Conservation (phyloP, 78 protist genomes). For the Dictyostelium capitatum region DNA sequence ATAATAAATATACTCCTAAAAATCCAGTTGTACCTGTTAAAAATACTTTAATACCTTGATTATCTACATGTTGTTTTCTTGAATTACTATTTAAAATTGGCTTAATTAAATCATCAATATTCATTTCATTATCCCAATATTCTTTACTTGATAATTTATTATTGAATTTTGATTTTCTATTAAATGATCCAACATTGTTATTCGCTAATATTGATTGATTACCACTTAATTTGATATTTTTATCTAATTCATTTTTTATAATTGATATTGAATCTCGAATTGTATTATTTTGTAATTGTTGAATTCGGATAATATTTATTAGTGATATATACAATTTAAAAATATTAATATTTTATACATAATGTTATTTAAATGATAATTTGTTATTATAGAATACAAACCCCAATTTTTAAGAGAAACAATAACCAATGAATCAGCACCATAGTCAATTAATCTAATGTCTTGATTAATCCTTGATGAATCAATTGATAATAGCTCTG, state of each 20-base stretch:
- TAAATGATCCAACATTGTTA: no score
- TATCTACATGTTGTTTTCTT: no score
- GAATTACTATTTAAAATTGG: neutral
- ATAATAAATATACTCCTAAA: slow-evolving; percentile 27
- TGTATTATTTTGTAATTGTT: neutral
- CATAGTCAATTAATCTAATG: neutral
- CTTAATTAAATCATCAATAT: neutral
- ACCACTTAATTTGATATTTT: no score
- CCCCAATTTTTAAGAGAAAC: neutral
- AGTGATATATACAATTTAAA: no score
- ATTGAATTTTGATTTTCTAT: no score
- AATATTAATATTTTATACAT: no score
- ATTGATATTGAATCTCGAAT: no score
- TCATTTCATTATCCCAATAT: slow-evolving; percentile 1
- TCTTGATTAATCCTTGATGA: neutral
- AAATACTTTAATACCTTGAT: neutral
- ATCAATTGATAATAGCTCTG: slow-evolving; percentile 12
- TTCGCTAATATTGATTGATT: no score
- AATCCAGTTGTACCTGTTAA: slow-evolving; percentile 62
- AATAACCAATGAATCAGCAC: neutral
- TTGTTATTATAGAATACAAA: no score
- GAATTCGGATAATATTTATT: neutral
- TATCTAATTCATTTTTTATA: no score
- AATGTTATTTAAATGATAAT: no score
- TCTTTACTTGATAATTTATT: neutral